These are phyloP conservation scores for Sugiyamaella paludigena DNA, from an alignment of 1,139 yeast species.

Conservation along the genomic window DNA sequence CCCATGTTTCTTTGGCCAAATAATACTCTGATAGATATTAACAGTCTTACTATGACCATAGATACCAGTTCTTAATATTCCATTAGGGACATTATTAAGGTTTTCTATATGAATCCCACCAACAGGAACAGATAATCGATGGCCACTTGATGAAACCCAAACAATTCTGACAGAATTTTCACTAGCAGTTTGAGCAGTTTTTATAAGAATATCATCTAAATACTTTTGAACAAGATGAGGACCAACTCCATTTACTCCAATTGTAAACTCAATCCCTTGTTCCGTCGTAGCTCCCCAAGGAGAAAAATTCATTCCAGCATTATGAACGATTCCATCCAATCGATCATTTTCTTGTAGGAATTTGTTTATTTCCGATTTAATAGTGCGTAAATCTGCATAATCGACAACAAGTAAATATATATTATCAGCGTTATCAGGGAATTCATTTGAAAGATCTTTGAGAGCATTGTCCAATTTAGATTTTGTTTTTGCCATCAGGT, in stretches of 20 bases:
- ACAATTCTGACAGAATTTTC: conserved; percentile 41
- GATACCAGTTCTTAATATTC: background rate
- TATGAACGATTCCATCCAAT: conserved; percentile 47
- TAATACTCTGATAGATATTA: conserved; percentile 44
- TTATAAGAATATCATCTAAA: conserved; percentile 43
- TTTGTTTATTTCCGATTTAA: conserved; percentile 44
- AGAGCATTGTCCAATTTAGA: conserved; percentile 22
- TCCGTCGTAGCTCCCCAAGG: conserved; percentile 39
- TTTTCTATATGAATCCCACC: conserved; percentile 7
- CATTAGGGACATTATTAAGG: conserved; percentile 3
- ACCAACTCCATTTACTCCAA: conserved; percentile 52
- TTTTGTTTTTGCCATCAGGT: conserved; percentile 30
- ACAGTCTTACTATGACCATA: conserved; percentile 54
- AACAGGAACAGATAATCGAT: conserved; percentile 30
- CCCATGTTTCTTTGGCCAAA: conserved; percentile 43
- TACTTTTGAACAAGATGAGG: conserved; percentile 48
- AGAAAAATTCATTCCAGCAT: conserved; percentile 53
- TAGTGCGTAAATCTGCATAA: conserved; percentile 44
- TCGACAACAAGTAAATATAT: conserved; percentile 36
- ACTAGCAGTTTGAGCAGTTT: conserved; percentile 33
- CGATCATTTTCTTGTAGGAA: conserved; percentile 35
- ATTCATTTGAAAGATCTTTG: conserved; percentile 18
- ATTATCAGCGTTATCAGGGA: conserved; percentile 20
- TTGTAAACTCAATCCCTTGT: conserved; percentile 48
- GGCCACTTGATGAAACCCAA: conserved; percentile 49